These are phyloP conservation scores for Zizania palustris DNA, from an alignment of 202 grass and related monocot species.

Conservation along the genomic window DNA sequence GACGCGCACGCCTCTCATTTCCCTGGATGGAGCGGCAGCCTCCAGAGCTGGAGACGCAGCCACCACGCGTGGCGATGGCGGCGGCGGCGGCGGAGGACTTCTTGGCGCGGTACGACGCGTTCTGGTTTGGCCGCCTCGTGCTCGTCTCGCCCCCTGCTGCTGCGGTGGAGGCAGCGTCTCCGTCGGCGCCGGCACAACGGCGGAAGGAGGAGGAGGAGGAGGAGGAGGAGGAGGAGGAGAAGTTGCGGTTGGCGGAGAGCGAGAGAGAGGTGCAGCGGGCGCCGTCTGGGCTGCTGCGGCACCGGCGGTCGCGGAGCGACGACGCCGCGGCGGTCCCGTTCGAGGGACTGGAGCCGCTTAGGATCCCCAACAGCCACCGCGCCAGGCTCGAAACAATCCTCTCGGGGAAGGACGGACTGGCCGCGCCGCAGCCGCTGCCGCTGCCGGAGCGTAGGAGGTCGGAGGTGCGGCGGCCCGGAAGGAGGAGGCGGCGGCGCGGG, in stretches of 20 bases:
- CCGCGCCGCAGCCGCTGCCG: conserved; percentile 26
- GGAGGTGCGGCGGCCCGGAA: not conserved
- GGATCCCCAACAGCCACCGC: conserved; percentile 24
- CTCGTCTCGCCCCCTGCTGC: conserved; percentile 34
- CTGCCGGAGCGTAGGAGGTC: not conserved
- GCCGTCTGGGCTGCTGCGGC: conserved; percentile 27
- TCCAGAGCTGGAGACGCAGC: conserved; percentile 24
- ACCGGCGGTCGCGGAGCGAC: conserved; percentile 58
- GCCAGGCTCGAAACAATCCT: conserved; percentile 61
- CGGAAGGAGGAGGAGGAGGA: not conserved
- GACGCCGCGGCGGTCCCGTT: conserved; percentile 43
- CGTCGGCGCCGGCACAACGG: not conserved
- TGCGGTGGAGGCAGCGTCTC: not conserved
- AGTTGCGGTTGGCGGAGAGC: not conserved
- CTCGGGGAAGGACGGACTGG: conserved; percentile 60
- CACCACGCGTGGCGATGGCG: not conserved
- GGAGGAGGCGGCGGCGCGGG: conserved; percentile 28
- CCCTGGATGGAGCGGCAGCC: conserved; percentile 22
- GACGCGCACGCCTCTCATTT: not conserved
- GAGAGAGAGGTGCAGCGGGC: not conserved
- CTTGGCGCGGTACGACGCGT: conserved; percentile 60
- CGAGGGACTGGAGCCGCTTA: conserved; percentile 45
- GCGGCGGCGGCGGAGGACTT: conserved; percentile 16
- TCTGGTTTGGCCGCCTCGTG: conserved; percentile 67
- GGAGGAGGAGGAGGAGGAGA: not conserved